Evolutionary conservation across 768 basidiomycete genomes (phyloP), one percentile per base, ranked within the genome.

Genomic region (Chlorophyllum brunneum): DNA sequence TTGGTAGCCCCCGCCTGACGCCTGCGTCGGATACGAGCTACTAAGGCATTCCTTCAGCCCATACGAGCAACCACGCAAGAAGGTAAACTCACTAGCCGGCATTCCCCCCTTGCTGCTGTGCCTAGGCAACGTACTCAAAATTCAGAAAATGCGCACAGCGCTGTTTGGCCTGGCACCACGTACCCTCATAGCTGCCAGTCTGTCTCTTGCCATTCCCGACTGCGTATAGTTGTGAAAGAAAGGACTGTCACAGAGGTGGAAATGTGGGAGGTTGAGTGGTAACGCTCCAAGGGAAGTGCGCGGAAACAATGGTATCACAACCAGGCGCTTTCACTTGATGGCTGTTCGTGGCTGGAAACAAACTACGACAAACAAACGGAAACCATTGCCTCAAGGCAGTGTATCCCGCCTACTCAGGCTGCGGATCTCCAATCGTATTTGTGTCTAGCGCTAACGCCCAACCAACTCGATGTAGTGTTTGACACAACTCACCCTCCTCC

Each of bases 181-280:
- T 54, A 89, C 88, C 73, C 89, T 82, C 83, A 88, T 82, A 57
- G 86, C 88, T 61, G 89, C 92, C 58, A 95, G 80, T 78, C 92
- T 83, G 74, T 95, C 92, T 81, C 92, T 83, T 58, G 92, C 89
- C 85, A 91, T 87, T 45, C 23, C 11, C 39, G 18, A 59, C 29
- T 36, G 45, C 51, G 51, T 51, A 24, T n/a, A 29, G 22, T 36
- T 18, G 27, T 22, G 39, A 20, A 31, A 52, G 34, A 24, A 44
- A 39, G 40, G 38, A 45, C 46, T 20, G 29, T 43, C 26, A 46
- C 22, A 16, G 18, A 22, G 33, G 23, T 31, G 33, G 43, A 39
- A 20, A 34, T 43, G 54, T 45, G 33, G 23, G 50, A 31, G 33
- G 41, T 26, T 48, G 26, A 42, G 20, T 38, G 41, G 10, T 11